These are phyloP conservation scores for Microsporum audouinii DNA, from an alignment of 2,329 filamentous ascomycete species.

Conservation along the genomic window DNA sequence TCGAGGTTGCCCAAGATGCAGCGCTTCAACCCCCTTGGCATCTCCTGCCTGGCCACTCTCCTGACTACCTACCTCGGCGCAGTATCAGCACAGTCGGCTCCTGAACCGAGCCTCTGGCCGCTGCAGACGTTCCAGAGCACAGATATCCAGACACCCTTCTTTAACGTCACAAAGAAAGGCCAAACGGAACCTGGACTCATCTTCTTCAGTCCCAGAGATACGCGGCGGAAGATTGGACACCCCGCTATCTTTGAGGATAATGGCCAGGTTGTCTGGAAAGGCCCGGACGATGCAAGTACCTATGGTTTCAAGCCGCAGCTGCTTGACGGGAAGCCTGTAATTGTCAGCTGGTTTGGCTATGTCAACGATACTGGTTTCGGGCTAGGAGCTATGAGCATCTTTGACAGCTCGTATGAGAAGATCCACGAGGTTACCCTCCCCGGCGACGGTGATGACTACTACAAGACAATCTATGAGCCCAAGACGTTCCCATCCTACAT, in stretches of 20 bases:
- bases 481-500: slow-evolving; percentile 17
- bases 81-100: neutral
- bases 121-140: slow-evolving; percentile 13
- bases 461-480: slow-evolving; percentile 10
- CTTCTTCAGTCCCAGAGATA: slow-evolving; percentile 25
- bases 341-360: slow-evolving; percentile 29
- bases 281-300: slow-evolving; percentile 24
- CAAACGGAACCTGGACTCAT: slow-evolving; percentile 24
- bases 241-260: slow-evolving; percentile 28
- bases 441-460: slow-evolving; percentile 3
- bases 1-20: neutral
- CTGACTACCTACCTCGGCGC: neutral
- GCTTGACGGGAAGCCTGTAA: slow-evolving; percentile 24
- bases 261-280: slow-evolving; percentile 28
- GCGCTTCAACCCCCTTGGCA: neutral
- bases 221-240: slow-evolving; percentile 19
- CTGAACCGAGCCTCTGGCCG: slow-evolving; percentile 11
- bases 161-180: slow-evolving; percentile 25
- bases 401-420: slow-evolving; percentile 14
- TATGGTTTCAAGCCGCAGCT: slow-evolving; percentile 23
- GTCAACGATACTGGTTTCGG: slow-evolving; percentile 18
- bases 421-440: slow-evolving; percentile 11
- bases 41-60: neutral
- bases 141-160: slow-evolving; percentile 19
- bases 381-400: slow-evolving; percentile 13